Percentiles rank a stretch among this genome's conserved stretches.
These are phyloP conservation scores for Elaeagnus macrophylla DNA, from an alignment of 306 rosid genomes.

Conservation along the genomic window DNA sequence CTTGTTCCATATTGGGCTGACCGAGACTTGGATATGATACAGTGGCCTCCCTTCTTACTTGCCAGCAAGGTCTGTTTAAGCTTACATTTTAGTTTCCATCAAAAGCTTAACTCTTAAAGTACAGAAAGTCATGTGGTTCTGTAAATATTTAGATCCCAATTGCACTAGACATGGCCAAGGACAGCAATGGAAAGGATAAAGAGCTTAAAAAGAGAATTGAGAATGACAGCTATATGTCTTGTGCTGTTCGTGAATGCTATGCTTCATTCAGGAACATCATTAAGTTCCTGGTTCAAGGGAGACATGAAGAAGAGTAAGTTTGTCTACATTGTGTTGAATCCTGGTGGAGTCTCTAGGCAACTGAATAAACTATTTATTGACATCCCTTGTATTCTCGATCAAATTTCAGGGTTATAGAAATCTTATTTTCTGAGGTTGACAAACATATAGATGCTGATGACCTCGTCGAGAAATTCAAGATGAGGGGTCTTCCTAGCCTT, in stretches of 20 bases:
- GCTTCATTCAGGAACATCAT: slow-evolving; percentile 80
- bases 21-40: slow-evolving; percentile 70
- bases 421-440: slow-evolving; percentile 62
- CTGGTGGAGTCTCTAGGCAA: background rate
- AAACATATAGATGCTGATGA: slow-evolving; percentile 32
- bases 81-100: background rate
- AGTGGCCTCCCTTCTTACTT: slow-evolving; percentile 98
- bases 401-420: slow-evolving; percentile 50
- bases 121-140: slow-evolving; percentile 13
- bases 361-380: background rate
- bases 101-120: slow-evolving; percentile 10
- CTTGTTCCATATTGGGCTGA: slow-evolving; percentile 99
- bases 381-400: slow-evolving; percentile 11
- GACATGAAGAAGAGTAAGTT: slow-evolving; percentile 65
- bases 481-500: slow-evolving; percentile 91
- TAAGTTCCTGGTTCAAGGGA: slow-evolving; percentile 63
- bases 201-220: slow-evolving; percentile 79
- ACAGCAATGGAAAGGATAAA: slow-evolving; percentile 91
- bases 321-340: background rate
- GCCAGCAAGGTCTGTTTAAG: slow-evolving; percentile 80
- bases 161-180: slow-evolving; percentile 98
- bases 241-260: slow-evolving; percentile 92
- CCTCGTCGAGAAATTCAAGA: slow-evolving; percentile 45
- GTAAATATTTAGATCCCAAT: slow-evolving; percentile 60
- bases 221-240: slow-evolving; percentile 67